Evolutionary conservation across 257 asterid genomes (phyloP), one percentile per base, ranked within the genome.

Genomic region (Fraxinus anomala): DNA sequence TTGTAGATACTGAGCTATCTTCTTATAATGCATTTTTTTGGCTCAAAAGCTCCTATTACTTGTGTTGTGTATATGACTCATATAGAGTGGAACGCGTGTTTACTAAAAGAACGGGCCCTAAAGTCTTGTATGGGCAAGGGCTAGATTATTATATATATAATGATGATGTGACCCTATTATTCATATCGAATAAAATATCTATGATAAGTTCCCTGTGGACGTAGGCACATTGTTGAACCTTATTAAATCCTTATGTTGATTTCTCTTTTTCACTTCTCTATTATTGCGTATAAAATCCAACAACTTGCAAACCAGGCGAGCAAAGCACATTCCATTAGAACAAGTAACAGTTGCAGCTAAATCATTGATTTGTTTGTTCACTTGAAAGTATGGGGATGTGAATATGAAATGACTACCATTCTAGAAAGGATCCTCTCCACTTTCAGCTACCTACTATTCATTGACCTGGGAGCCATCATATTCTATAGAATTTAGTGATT

Each of bases 391-490:
- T 77, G 40, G 23, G 24, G 17, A 36, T 74, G 17, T 74, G 33
- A 42, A 19, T 54, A 59, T 34, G 72, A 68, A 73, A 71, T 40
- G 28, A 56, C 66, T 5, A n/a, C 26, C 66, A 19, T 19, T 61
- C 72, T 30, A 69, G 42, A 71, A 47, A 56, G 37, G 70, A 56
- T 59, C 66, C 51, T 28, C 47, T 66, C 75, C 44, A 59, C 65
- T 68, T 79, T 79, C 42, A 61, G 59, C 37, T 21, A 19, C 42
- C 81, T n/a, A 17, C 66, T 68, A 40, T 24, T 59, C 73, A 54
- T 49, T 39, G 56, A 37, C 44, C 67, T 34, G 21, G 51, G 36
- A 63, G 36, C 0, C 16, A 26, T 17, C 14, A 21, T 26, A 42
- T 66, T 69, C 69, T 24, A 63, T 26, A 31, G 69, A 63, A 63